Conservation (phyloP, 1,139 yeast genomes). For the Williopsis jadinii region DNA sequence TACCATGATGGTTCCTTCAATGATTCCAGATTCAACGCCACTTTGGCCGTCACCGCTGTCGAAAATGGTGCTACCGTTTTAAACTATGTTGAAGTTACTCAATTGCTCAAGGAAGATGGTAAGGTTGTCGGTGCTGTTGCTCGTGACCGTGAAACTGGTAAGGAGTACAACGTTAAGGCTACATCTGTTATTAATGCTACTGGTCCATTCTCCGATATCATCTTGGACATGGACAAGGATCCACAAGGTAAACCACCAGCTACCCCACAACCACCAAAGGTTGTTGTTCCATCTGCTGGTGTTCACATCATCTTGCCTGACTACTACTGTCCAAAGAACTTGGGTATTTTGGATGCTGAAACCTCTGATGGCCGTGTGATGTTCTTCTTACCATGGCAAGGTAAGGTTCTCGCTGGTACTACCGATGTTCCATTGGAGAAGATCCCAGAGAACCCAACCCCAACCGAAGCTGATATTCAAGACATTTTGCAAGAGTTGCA, state of each 20-base stretch:
- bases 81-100: conserved; percentile 80
- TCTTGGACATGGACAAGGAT: conserved; percentile 81
- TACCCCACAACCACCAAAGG: conserved; percentile 45
- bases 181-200: conserved; percentile 87
- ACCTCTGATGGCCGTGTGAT: conserved; percentile 95
- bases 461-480: conserved; percentile 83
- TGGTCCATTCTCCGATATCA: conserved; percentile 84
- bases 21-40: conserved; percentile 84
- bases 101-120: conserved; percentile 57
- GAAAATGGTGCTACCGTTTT: conserved; percentile 85
- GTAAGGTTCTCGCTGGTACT: conserved; percentile 93
- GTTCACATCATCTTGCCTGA: conserved; percentile 91
- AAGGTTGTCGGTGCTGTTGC: conserved; percentile 73
- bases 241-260: conserved; percentile 58
- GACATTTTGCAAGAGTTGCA: conserved; percentile 84
- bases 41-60: conserved; percentile 81
- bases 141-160: conserved; percentile 65
- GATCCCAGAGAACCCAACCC: conserved; percentile 79
- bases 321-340: conserved; percentile 79
- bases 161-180: conserved; percentile 52
- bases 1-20: conserved; percentile 95
- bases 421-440: conserved; percentile 77
- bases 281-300: conserved; percentile 94
- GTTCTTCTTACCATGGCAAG: conserved; percentile 98
- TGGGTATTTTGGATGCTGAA: conserved; percentile 87